Evolutionary conservation across 73 alveolate genomes (phyloP).

Genomic region (Tetrahymena malaccensis): DNA sequence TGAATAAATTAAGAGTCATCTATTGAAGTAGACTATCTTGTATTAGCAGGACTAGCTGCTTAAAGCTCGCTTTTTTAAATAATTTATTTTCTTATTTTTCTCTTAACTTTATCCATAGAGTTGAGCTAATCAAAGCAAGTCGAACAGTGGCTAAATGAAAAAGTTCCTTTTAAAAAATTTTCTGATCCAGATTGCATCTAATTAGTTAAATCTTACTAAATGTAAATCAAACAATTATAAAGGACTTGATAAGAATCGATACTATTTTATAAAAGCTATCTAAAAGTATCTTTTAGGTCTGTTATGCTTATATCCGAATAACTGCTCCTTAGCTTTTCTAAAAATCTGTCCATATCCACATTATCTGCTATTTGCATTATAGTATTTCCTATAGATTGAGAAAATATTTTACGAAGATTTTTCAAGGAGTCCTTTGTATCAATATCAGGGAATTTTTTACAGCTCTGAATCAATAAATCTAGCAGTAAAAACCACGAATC

Average conservation of each 20-base stretch:
- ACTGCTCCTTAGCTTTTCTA: neutral
- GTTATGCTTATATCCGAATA: neutral
- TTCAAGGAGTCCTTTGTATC: neutral
- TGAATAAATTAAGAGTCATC: neutral
- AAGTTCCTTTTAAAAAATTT: neutral
- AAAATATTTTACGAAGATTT: neutral
- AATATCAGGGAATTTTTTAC: neutral
- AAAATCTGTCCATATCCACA: neutral
- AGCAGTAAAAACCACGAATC: neutral
- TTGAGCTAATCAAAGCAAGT: neutral
- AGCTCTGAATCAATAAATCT: neutral
- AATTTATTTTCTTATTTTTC: neutral
- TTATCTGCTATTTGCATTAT: neutral
- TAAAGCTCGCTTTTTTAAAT: neutral
- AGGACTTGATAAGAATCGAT: neutral
- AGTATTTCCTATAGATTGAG: neutral
- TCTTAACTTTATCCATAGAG: neutral
- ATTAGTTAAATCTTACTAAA: neutral
- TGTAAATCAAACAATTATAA: neutral
- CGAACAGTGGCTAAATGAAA: neutral
- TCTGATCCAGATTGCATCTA: neutral
- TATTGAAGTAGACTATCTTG: neutral
- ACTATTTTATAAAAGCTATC: neutral
- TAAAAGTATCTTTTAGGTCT: neutral
- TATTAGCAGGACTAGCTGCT: neutral